These are phyloP conservation scores for Colletotrichum lini DNA, from an alignment of 2,329 filamentous ascomycete genomes.

Conservation along the genomic window DNA sequence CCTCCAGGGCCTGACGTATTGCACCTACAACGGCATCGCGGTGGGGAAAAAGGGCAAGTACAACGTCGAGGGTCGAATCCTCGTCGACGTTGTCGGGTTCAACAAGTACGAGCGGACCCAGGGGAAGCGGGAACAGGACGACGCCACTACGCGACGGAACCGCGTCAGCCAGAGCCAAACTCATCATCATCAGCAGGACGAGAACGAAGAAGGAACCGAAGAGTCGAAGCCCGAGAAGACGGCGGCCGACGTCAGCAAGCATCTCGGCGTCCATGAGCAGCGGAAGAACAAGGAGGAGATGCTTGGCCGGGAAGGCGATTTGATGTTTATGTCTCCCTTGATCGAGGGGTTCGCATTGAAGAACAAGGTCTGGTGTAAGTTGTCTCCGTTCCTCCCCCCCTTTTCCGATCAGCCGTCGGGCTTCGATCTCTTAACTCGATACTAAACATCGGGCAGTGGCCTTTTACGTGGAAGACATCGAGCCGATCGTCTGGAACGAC, in stretches of 20 bases:
- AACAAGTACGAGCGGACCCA: conserved; percentile 57
- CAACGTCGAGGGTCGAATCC: conserved; percentile 58
- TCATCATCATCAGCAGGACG: neutral
- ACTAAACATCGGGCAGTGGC: conserved; percentile 36
- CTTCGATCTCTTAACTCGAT: neutral
- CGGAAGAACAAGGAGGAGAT: conserved; percentile 57
- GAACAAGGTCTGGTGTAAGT: conserved; percentile 62
- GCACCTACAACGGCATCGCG: conserved; percentile 59
- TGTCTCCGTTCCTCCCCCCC: neutral
- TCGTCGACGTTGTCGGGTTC: conserved; percentile 59
- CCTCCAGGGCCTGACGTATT: conserved; percentile 58
- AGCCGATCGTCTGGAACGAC: conserved; percentile 60
- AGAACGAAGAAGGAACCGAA: neutral
- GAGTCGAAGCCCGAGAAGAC: neutral
- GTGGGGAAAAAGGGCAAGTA: conserved; percentile 49
- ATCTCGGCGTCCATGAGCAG: conserved; percentile 53
- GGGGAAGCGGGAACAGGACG: conserved; percentile 53
- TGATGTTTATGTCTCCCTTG: conserved; percentile 59
- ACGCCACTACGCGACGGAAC: conserved; percentile 48
- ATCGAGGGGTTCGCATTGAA: conserved; percentile 62
- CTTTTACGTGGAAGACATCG: conserved; percentile 59
- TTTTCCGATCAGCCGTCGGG: too few species aligned
- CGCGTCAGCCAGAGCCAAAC: conserved; percentile 5
- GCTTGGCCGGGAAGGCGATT: conserved; percentile 53
- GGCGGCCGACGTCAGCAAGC: conserved; percentile 36